Evolutionary conservation across 1,139 yeast species (phyloP), one percentile per base, ranked within the genome.

Genomic region (Blastobotrys arbuscula): DNA sequence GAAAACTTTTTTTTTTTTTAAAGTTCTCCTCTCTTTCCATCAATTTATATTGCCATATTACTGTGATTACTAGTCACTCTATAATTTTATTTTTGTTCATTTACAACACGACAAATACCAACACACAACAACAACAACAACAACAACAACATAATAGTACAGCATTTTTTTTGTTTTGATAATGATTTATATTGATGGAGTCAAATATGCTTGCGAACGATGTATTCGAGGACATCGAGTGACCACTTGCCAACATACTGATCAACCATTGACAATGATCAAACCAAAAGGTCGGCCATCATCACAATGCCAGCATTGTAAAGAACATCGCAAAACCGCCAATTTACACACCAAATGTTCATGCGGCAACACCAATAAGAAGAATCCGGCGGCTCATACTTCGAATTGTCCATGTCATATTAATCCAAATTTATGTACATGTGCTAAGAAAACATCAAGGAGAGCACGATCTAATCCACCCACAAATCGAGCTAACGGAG

Each of bases 221-320:
- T 92, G 98, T 68, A 89, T 92, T 49, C 76, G 98, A 55, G 98
- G 98, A 45, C 97, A 92, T 63, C 74, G 97, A 50, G 97, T 90
- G 37, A 85, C 97, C 2, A 81, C 95, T 5, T 92, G 98, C 67
- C 82, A 84, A 47, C 98, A 92, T 65, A 82, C 92, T 1, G 96
- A 92, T 59, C 88, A 85, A 62, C 95, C 95, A 2, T 71, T 92
- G 56, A 83, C 87, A 63, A 84, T 84, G 87, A 90, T 92, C 65
- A 90, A 90, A 64, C 96, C 96, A 12, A 92, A 90, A 64, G 98
- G 98, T 3, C 74, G 98, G 49, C 98, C 98, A 1, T 81, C 96
- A 0, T 82, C 96, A 2, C 96, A 89, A 63, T 90, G 97, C 61
- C 74, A 77, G 39, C 95, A 86, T 63, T 90, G 97, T 64, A 81